Evolutionary conservation across 2,329 filamentous ascomycete genomes (phyloP).

Genomic region (Fusarium agapanthi): DNA sequence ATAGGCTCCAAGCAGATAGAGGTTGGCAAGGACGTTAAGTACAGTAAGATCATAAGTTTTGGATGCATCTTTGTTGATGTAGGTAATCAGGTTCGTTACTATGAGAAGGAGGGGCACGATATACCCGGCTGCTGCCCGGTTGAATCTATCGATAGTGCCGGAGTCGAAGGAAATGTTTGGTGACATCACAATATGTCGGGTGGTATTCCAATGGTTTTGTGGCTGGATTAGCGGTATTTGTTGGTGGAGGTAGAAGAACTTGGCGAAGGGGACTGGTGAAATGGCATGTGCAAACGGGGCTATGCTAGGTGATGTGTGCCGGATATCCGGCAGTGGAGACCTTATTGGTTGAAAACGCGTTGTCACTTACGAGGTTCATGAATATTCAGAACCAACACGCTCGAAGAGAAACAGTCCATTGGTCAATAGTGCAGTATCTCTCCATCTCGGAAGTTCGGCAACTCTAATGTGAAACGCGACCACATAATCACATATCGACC

Average conservation of each 20-base stretch:
- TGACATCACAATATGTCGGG: neutral
- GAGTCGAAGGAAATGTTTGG: neutral
- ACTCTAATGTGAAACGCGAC: neutral
- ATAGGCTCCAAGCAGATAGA: neutral
- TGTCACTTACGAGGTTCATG: neutral
- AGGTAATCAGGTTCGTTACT: neutral
- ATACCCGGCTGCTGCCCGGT: neutral
- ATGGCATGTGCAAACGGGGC: neutral
- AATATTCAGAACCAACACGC: neutral
- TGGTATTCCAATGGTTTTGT: neutral
- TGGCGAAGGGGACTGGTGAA: neutral
- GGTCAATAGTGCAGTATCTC: neutral
- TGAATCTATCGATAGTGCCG: neutral
- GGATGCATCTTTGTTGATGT: neutral
- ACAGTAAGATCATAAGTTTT: neutral
- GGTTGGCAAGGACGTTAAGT: neutral
- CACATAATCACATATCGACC: neutral
- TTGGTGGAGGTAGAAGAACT: neutral
- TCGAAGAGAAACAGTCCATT: neutral
- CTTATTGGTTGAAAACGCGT: neutral
- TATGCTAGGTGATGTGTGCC: neutral
- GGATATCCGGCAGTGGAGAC: neutral
- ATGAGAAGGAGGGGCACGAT: neutral
- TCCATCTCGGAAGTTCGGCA: neutral
- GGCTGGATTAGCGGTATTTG: neutral